Conservation (phyloP, 2,329 filamentous ascomycete genomes). For the Colletotrichum nymphaeae region DNA sequence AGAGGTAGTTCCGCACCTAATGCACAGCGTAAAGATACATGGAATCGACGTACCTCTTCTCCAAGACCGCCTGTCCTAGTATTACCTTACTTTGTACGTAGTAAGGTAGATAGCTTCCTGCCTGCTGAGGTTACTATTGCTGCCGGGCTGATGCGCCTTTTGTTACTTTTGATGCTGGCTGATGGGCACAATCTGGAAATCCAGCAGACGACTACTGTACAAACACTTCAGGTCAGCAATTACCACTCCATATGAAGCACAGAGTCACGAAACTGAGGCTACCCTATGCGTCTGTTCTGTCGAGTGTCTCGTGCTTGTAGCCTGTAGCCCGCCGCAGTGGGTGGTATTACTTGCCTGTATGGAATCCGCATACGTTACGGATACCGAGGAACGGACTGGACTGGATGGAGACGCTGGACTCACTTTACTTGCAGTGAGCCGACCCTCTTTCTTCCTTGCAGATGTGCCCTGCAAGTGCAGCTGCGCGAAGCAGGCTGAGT, state of each 20-base stretch:
- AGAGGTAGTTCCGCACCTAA: background rate
- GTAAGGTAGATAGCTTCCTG: background rate
- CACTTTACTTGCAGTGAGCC: conserved; percentile 29
- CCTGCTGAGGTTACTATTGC: background rate
- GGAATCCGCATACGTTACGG: background rate
- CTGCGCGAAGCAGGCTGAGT: conserved; percentile 25
- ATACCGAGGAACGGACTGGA: background rate
- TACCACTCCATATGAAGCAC: too few species aligned
- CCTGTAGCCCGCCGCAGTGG: background rate
- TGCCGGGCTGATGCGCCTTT: background rate
- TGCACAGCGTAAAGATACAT: background rate
- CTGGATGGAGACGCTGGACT: background rate
- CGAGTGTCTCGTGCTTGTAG: too few species aligned
- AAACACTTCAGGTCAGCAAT: background rate
- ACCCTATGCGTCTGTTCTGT: background rate
- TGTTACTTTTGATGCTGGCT: background rate
- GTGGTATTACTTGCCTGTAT: background rate
- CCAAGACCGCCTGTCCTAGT: background rate
- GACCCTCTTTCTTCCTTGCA: conserved; percentile 36
- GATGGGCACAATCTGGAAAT: background rate
- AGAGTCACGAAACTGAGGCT: background rate
- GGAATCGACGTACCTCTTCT: background rate
- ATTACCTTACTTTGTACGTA: too few species aligned
- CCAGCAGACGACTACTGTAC: background rate
- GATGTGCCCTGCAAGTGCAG: conserved; percentile 34